Base-by-base conservation (phyloP, 2,329 filamentous ascomycete genomes). In the Diplodia scrobiculata region DNA sequence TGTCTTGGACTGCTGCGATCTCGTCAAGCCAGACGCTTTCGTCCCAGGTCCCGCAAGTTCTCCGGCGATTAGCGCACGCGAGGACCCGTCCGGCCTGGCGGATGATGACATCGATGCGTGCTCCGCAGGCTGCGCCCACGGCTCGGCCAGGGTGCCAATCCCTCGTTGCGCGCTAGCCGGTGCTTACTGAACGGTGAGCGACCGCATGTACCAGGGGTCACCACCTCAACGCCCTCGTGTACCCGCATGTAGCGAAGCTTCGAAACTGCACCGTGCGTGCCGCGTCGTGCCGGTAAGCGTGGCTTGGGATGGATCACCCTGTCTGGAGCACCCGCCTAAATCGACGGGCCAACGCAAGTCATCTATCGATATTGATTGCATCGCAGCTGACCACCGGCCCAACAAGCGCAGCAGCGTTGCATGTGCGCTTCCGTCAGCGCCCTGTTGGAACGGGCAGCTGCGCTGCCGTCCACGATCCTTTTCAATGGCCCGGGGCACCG, bases 211-310 rank as follows among this genome's bases (percentile, higher is more conserved):
- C 52, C 60, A 63, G 60, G 60, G 60, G 60, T 29, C 47, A 29
- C 32, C 48, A 63, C 60, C 45, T 45, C 50, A 63, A 63, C 32
- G 27, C 32, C 60, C 29, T 45, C 29, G 34, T 63, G 48, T 45
- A 48, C 45, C 60, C 60, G 48, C 13, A 63, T 63, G 60, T 48
- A 63, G 60, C 60, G 63, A 66, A 66, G 63, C 63, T 66, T 66
- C 63, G 52, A 58, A 66, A 59, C 53, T 63, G 63, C 65, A 62
- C 65, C 47, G 65, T 66, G 54, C 65, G 41, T 54, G 65, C 65
- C 65, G 55, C 65, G 48, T 50, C 29, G 55, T 62, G 54, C 65
- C 54, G 65, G 54, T 53, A 62, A 53, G 65, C 65, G 65, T 60
- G 55, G 54, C 48, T 60, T 58, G 45, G 48, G 29, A 66, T 62